Conservation (phyloP, 306 rosid species). For the Acacia acuminata region DNA sequence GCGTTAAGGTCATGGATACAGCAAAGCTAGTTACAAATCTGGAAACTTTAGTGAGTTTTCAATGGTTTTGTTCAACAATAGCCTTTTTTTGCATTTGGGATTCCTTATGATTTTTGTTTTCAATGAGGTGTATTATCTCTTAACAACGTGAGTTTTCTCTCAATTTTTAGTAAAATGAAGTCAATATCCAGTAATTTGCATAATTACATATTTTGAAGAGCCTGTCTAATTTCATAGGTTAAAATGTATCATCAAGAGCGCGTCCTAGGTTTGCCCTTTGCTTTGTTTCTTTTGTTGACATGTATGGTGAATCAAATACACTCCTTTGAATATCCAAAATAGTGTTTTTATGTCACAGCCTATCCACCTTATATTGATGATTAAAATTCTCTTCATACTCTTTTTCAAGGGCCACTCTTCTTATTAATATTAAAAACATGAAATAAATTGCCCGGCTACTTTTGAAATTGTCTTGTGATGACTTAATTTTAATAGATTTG, state of each 20-base stretch:
- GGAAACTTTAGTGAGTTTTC: conserved; percentile 94
- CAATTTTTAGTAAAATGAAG: conserved; percentile 11
- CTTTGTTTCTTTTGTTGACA: not conserved
- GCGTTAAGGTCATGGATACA: conserved; percentile 89
- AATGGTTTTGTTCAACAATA: conserved; percentile 94
- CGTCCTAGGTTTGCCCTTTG: conserved; percentile 13
- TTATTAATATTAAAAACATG: conserved; percentile 26
- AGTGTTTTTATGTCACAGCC: conserved; percentile 6
- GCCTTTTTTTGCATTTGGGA: conserved; percentile 90
- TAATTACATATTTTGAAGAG: conserved; percentile 5
- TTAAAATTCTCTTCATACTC: conserved; percentile 2
- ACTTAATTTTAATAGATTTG: no score
- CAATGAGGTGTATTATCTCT: conserved; percentile 90
- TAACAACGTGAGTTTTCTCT: conserved; percentile 68
- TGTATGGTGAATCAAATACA: conserved; percentile 4
- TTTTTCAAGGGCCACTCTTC: conserved; percentile 9
- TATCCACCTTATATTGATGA: conserved; percentile 10
- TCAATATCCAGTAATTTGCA: conserved; percentile 22
- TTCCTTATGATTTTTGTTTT: conserved; percentile 67
- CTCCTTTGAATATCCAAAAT: conserved; percentile 17
- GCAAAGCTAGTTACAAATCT: conserved; percentile 85
- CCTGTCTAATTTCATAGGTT: conserved; percentile 12
- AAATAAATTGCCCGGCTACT: conserved; percentile 72
- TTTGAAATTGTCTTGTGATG: no score
- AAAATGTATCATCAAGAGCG: conserved; percentile 12